Evolutionary conservation across 805 yeast genomes (phyloP).

Genomic region (Starmerella gropengiesseri): DNA sequence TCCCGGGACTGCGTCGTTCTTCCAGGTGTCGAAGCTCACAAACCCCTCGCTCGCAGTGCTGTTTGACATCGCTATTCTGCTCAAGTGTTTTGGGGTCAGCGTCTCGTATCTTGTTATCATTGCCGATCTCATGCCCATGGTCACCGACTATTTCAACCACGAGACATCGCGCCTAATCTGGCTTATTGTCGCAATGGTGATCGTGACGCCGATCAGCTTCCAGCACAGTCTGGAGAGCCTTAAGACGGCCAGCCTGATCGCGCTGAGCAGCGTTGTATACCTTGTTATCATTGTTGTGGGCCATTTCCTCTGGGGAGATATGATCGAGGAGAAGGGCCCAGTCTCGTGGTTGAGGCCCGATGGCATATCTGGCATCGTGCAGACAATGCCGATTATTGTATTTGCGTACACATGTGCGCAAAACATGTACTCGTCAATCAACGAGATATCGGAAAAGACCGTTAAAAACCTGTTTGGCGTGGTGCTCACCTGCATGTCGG

Average conservation of each 20-base stretch:
- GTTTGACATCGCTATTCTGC: constrained; percentile 62
- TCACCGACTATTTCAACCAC: constrained; percentile 33
- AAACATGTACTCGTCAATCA: constrained; percentile 80
- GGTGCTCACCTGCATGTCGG: constrained; percentile 43
- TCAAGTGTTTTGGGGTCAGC: constrained; percentile 76
- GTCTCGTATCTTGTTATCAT: constrained; percentile 60
- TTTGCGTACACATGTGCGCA: constrained; percentile 96
- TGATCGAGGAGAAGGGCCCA: constrained; percentile 40
- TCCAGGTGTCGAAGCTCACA: constrained; percentile 53
- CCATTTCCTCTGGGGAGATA: constrained; percentile 55
- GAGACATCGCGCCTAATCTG: constrained; percentile 33
- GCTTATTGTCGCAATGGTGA: constrained; percentile 26
- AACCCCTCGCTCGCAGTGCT: constrained; percentile 57
- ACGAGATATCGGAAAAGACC: constrained; percentile 57
- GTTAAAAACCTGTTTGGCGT: constrained; percentile 39
- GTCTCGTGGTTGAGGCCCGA: constrained; percentile 41
- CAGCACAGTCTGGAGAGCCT: constrained; percentile 68
- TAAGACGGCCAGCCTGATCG: constrained; percentile 74
- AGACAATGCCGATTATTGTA: constrained; percentile 80
- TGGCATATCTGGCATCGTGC: constrained; percentile 37
- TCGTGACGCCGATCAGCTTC: constrained; percentile 55
- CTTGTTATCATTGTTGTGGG: constrained; percentile 58
- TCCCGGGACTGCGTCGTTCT: constrained; percentile 55
- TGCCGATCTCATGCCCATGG: constrained; percentile 62
- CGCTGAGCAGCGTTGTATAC: constrained; percentile 70